Percentiles rank a stretch among this genome's conserved stretches.
These are phyloP conservation scores for Apiospora malaysiana DNA, from an alignment of 2,329 filamentous ascomycete species.

Conservation along the genomic window DNA sequence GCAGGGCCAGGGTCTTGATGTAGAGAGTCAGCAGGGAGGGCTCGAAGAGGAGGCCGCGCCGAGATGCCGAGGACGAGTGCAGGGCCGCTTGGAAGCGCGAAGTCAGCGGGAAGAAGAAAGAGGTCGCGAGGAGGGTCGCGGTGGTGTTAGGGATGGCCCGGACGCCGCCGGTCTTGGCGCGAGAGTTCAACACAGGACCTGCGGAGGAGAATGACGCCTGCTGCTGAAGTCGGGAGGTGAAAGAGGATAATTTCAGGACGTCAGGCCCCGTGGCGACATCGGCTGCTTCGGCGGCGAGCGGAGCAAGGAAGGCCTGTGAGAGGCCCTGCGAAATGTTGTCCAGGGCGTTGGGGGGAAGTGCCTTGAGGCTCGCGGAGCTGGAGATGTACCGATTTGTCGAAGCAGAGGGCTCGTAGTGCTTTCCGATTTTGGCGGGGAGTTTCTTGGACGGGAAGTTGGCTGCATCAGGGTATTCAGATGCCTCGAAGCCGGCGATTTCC, in stretches of 20 bases:
- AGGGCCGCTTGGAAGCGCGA: constrained; percentile 76
- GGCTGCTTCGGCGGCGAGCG: constrained; percentile 81
- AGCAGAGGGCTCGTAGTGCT: constrained; percentile 61
- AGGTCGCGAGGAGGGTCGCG: constrained; percentile 73
- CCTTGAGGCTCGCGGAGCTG: constrained; percentile 50
- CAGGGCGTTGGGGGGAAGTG: constrained; percentile 64
- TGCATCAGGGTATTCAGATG: constrained; percentile 55
- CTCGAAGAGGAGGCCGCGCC: constrained; percentile 69
- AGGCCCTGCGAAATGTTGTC: constrained; percentile 72
- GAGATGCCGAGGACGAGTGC: constrained; percentile 46
- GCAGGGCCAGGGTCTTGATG: constrained; percentile 82
- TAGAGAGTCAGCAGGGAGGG: constrained; percentile 79
- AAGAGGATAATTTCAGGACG: constrained; percentile 86
- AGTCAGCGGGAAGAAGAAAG: constrained; percentile 87
- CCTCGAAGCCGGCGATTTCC: constrained; percentile 80
- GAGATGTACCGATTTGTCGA: constrained; percentile 28
- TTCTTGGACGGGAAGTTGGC: constrained; percentile 79
- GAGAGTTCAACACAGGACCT: constrained; percentile 36
- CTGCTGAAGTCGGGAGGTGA: constrained; percentile 77
- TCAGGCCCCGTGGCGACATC: constrained; percentile 81
- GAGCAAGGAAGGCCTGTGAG: constrained; percentile 76
- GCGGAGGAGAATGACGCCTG: constrained; percentile 39
- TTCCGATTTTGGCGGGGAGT: constrained; percentile 76
- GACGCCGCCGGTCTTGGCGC: constrained; percentile 43
- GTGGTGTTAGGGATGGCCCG: constrained; percentile 77